Evolutionary conservation across 106 monocot genomes (phyloP), one percentile per base, ranked within the genome.

Genomic region (Dendrobium huoshanense): DNA sequence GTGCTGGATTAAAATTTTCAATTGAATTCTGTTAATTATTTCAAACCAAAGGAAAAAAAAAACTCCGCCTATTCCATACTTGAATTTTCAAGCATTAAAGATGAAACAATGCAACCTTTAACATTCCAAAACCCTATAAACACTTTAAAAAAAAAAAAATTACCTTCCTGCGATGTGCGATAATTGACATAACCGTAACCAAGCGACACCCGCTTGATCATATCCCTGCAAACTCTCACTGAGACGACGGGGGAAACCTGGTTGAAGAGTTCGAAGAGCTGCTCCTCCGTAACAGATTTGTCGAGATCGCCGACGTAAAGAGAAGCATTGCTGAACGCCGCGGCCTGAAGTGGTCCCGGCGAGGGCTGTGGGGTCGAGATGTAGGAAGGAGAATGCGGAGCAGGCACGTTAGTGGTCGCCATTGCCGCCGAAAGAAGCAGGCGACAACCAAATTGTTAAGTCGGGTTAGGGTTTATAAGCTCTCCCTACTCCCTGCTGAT

Each of bases 281-380:
- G 77, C 55, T 31, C 75, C 27, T 90, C 82, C 24, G 85, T 83
- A 31, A 91, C 83, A 20, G 59, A 79, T 41, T 41, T 24, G 24
- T 87, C 91, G 75, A 89, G 85, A 80, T 91, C 91, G 33, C 89
- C 89, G 29, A 91, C 89, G 77, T 91, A 89, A 13, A 88, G 84
- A 9, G 87, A 85, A 25, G 82, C 84, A 27, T 74, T 48, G 61
- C 70, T 68, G 29, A 77, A 72, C 5, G 77, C 42, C 33, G 61
- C 85, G 75, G 65, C 48, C 19, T 67, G 77, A 45, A 65, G 41
- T 31, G 83, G 47, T 17, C 70, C 37, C 41, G 65, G 22, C 59
- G 41, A 65, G 40, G 43, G 61, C 70, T 70, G 70, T 37, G 68
- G 76, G 40, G 72, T 45, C 43, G 77, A 67, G 56, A 9, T 25